phyloP scores from a whole-genome alignment of 257 asterid species.

The Osmanthus fragrans region DNA sequence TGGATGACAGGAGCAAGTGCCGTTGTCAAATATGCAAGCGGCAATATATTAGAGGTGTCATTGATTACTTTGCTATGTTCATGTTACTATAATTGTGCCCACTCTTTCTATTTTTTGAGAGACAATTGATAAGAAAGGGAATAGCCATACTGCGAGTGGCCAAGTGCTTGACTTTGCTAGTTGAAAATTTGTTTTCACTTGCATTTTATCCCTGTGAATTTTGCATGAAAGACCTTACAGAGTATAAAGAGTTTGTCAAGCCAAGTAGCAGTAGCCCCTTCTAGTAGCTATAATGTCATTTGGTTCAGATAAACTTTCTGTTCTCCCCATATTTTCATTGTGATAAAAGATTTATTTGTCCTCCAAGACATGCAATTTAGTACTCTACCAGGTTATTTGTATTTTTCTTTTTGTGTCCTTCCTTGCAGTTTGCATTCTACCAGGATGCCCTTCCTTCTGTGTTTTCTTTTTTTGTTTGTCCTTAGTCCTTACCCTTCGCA shows the following conservation, averaged over 20 bases:
- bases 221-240: neutral
- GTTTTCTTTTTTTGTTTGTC: slow-evolving; percentile 13
- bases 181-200: neutral
- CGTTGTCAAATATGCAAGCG: slow-evolving; percentile 2
- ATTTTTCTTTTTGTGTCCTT: neutral
- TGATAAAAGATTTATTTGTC: neutral
- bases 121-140: slow-evolving; percentile 9
- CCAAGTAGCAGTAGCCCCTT: neutral
- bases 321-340: neutral
- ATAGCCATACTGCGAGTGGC: neutral
- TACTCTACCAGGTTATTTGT: neutral
- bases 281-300: neutral
- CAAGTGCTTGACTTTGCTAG: neutral
- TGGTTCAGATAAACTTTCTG: neutral
- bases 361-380: neutral
- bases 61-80: neutral
- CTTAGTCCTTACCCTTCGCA: slow-evolving; percentile 5
- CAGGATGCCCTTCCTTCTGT: neutral
- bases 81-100: slow-evolving; percentile 6
- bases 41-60: neutral
- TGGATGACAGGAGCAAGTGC: slow-evolving; percentile 7
- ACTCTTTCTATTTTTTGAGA: neutral
- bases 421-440: neutral
- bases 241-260: neutral
- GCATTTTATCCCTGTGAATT: neutral